Evolutionary conservation across 371 early-diverging fungal genomes (phyloP), one percentile per base, ranked within the genome.

Genomic region (Catenaria anguillulae): DNA sequence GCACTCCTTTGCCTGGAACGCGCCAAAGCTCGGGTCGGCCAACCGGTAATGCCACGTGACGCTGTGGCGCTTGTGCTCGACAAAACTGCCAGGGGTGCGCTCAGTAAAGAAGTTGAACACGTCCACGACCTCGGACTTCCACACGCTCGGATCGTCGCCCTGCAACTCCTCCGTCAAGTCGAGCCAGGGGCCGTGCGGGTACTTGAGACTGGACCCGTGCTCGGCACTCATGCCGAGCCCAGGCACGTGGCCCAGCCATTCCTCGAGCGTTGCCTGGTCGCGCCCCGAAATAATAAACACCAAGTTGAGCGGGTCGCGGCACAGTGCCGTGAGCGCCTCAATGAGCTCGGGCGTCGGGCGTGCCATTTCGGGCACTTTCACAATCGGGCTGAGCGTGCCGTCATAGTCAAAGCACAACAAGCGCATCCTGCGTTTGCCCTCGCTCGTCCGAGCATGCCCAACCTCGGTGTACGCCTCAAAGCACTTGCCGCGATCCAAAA

Each of bases 251-350:
- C 91, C 88, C 56, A 95, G 74, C 75, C 83, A 81, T 17, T 77
- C 68, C 33, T 92, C 87, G 35, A 97, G 68, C 42, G 85, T 80
- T 40, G 77, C 75, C 65, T 89, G 83, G 64, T 94, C 94, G 42
- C 96, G 81, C 1, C 97, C 97, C 40, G 90, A 90, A 33, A 96
- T 89, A 5, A 96, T 79, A 79, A 89, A 93, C n/a, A 94, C 88
- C 40, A 83, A 73, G 74, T 94, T 96, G 13, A 73, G 68, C 31
- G 88, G 86, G 67, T 93, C 88, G 17, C 48, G 26, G 29, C 33
- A 33, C 33, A 80, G 63, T 5, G 50, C 63, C 46, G 62, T 40
- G 61, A 80, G 52, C 1, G 75, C 69, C 36, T 63, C 40, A 19
- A 80, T 67, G 73, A 79, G 72, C 26, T 71, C 67, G 29, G 72